phyloP scores from a whole-genome alignment of 768 basidiomycete species.

The Chlorophyllum brunneum region DNA sequence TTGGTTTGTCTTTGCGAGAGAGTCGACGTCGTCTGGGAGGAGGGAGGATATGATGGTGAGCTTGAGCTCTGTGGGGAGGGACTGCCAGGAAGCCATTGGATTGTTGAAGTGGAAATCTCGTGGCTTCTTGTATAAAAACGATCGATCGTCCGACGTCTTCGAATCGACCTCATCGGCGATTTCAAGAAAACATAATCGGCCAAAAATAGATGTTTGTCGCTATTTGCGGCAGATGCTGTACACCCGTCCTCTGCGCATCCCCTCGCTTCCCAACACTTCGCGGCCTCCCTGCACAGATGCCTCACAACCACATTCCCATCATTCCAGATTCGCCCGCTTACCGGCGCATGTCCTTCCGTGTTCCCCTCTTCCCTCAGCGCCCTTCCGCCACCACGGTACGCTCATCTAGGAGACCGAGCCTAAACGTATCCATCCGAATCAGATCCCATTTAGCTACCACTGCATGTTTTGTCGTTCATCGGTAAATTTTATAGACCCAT shows the following conservation, averaged over 20 bases:
- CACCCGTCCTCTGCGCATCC: slow-evolving; percentile 14
- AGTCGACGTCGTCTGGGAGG: slow-evolving; percentile 36
- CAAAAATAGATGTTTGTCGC: slow-evolving; percentile 15
- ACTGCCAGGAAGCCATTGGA: slow-evolving; percentile 39
- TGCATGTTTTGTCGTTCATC: neutral
- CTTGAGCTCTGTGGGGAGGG: slow-evolving; percentile 66
- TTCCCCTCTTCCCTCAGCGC: neutral
- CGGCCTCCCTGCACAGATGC: neutral
- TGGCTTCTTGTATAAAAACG: neutral
- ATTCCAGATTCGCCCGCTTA: neutral
- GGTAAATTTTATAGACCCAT: slow-evolving; percentile 1
- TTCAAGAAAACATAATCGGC: slow-evolving; percentile 15
- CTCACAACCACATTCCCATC: slow-evolving; percentile 1
- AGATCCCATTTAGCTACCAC: neutral
- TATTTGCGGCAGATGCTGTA: slow-evolving; percentile 15
- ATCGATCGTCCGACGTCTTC: slow-evolving; percentile 28
- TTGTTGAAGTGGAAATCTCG: slow-evolving; percentile 10
- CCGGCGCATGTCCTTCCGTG: neutral
- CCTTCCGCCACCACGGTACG: neutral
- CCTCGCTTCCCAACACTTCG: neutral
- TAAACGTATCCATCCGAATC: neutral
- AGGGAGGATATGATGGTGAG: slow-evolving; percentile 52
- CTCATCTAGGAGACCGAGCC: neutral
- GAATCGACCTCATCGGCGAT: slow-evolving; percentile 32
- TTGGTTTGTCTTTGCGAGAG: slow-evolving; percentile 46